Percentiles rank a stretch among this genome's conserved stretches.
Evolutionary conservation across 2,329 filamentous ascomycete species (phyloP).

Genomic region (Dendryphion nanum): DNA sequence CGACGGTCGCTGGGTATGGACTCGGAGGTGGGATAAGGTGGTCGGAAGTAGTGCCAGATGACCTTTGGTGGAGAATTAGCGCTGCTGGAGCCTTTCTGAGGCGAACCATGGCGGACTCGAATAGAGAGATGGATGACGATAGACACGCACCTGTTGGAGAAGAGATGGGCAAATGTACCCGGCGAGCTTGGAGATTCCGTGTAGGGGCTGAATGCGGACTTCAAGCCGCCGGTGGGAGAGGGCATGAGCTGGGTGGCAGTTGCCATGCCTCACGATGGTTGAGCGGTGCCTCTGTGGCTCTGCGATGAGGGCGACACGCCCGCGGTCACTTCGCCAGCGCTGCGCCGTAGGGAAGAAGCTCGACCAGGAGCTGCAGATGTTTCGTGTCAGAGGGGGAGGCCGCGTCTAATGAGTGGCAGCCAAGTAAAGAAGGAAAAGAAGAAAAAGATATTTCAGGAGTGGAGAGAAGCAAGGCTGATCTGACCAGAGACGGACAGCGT

Average conservation of each 20-base stretch:
- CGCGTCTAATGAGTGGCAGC: too few relatives aligned
- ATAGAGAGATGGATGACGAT: slow-evolving; percentile 42
- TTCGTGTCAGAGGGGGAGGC: neutral
- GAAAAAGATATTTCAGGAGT: too few relatives aligned
- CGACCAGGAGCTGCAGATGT: neutral
- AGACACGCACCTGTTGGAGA: slow-evolving; percentile 43
- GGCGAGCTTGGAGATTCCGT: slow-evolving; percentile 52
- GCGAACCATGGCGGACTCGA: slow-evolving; percentile 1
- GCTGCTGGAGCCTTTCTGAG: slow-evolving; percentile 2
- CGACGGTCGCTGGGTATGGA: slow-evolving; percentile 64
- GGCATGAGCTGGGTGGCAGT: slow-evolving; percentile 47
- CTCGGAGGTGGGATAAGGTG: slow-evolving; percentile 49
- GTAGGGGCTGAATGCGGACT: slow-evolving; percentile 51
- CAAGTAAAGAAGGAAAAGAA: too few relatives aligned
- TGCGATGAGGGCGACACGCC: slow-evolving; percentile 9
- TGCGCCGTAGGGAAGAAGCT: slow-evolving; percentile 14
- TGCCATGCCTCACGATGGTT: slow-evolving; percentile 35
- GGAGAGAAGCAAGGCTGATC: neutral
- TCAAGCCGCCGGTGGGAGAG: slow-evolving; percentile 39
- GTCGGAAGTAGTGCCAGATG: slow-evolving; percentile 46
- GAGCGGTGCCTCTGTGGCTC: too few relatives aligned
- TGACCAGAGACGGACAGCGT: neutral
- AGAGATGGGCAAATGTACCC: slow-evolving; percentile 42
- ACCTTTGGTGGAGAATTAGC: slow-evolving; percentile 38
- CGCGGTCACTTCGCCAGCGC: slow-evolving; percentile 20